Base-by-base conservation (phyloP, 2,329 filamentous ascomycete species). In the Endoconidiophora polonica region DNA sequence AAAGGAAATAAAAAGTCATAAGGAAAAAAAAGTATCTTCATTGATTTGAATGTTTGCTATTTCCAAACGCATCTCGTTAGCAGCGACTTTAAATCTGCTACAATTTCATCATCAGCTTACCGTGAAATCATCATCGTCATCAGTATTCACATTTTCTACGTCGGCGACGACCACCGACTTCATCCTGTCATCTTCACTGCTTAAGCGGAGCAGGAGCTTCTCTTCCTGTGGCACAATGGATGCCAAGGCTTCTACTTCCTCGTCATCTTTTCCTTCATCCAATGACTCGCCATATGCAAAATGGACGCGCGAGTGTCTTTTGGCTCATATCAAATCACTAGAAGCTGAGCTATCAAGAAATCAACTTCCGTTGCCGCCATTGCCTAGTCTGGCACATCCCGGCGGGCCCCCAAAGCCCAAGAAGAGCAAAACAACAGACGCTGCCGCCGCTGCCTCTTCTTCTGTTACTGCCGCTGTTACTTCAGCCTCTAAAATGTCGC, bases 271-370 rank as follows among this genome's bases (percentile, higher is more conserved):
- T 24, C 20, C 18, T n/a, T n/a, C 60, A 10, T 57, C 59, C 24
- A 60, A 63, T 14, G 51, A 57, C 18, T 49, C 50, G 9, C 66
- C 68, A 42, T 88, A 88, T 65, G 69, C 70, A 39, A 70, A 68
- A 55, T 88, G 82, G 83, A 79, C 74, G 49, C 78, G 76, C 55
- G 71, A 77, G 38, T 76, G 76, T 42, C 74, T 91, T 37, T 74
- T 91, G 41, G 66, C 74, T 56, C 74, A 81, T 39, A 77, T 93
- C 43, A 73, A 69, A 14, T 67, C 75, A 47, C 69, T 91, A 5
- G 86, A 93, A 62, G 61, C 68, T 3, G 73, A 85, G 59, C 65
- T 87, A 12, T 70, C 73, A 48, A 65, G 60, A n/a, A 54, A 54
- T 24, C 44, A 54, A 42, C 36, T 52, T 23, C 44, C 46, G 33